Evolutionary conservation across 352 stramenopile genomes (phyloP).

Genomic region (Phytophthora sp.): DNA sequence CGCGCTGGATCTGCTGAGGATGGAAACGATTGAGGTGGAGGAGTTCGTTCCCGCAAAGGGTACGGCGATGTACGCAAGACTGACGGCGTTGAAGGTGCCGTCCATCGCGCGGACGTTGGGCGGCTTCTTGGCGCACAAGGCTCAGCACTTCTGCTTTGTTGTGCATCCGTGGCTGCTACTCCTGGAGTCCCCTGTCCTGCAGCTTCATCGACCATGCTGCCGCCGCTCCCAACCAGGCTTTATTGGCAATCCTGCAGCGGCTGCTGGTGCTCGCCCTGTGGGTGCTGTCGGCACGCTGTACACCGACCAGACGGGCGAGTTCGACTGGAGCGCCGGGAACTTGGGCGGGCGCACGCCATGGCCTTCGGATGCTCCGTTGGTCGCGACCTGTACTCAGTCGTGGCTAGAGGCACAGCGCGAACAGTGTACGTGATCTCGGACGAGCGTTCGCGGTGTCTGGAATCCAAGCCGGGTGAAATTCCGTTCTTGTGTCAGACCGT

Average conservation of each 20-base stretch:
- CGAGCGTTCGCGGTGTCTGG: no score
- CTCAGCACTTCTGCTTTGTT: neutral
- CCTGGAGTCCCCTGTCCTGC: neutral
- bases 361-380: neutral
- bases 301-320: no score
- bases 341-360: neutral
- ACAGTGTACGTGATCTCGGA: no score
- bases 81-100: neutral
- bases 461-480: no score
- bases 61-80: neutral
- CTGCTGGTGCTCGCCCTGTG: neutral
- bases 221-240: neutral
- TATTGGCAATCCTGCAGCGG: neutral
- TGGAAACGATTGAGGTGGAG: neutral
- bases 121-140: neutral
- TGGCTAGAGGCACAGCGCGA: neutral
- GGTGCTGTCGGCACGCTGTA: neutral
- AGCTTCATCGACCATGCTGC: neutral
- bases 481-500: no score
- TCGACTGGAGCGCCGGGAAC: no score
- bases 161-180: neutral
- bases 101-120: neutral
- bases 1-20: neutral
- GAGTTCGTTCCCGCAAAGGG: neutral
- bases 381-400: neutral